phyloP scores from a whole-genome alignment of 2,329 filamentous ascomycete genomes.

The Elsinoe necatrix region DNA sequence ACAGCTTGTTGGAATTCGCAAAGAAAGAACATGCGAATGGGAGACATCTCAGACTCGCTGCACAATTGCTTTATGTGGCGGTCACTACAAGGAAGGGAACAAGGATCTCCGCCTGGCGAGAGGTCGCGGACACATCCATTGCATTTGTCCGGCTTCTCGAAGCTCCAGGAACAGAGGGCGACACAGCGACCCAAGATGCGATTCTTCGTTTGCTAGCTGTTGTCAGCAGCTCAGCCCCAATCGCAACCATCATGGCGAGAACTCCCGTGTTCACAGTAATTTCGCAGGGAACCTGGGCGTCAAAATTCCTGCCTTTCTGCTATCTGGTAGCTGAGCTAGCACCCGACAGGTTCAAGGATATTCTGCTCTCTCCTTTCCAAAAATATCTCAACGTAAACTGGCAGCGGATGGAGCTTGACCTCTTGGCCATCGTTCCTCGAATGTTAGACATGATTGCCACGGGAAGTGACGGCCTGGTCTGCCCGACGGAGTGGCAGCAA shows the following conservation, averaged over 20 bases:
- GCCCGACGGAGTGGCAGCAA: slow-evolving; percentile 53
- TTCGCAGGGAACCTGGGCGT: slow-evolving; percentile 55
- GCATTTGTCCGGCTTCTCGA: slow-evolving; percentile 26
- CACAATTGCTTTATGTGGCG: slow-evolving; percentile 55
- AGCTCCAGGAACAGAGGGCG: slow-evolving; percentile 2
- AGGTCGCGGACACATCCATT: slow-evolving; percentile 44
- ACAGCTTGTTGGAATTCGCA: slow-evolving; percentile 50
- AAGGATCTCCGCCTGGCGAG: slow-evolving; percentile 64
- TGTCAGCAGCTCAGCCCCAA: slow-evolving; percentile 64
- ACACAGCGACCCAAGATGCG: slow-evolving; percentile 30
- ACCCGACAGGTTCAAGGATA: slow-evolving; percentile 61
- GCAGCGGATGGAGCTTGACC: slow-evolving; percentile 57
- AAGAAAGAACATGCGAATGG: slow-evolving; percentile 33
- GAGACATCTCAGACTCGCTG: slow-evolving; percentile 34
- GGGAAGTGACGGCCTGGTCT: slow-evolving; percentile 39
- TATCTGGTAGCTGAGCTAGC: slow-evolving; percentile 69
- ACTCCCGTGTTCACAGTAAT: slow-evolving; percentile 58
- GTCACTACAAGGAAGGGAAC: slow-evolving; percentile 74
- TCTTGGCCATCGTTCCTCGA: slow-evolving; percentile 60
- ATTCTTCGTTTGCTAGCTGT: slow-evolving; percentile 49
- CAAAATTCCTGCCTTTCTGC: slow-evolving; percentile 78
- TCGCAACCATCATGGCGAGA: slow-evolving; percentile 67
- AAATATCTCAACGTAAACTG: slow-evolving; percentile 72
- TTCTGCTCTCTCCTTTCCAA: slow-evolving; percentile 76
- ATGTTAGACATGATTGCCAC: slow-evolving; percentile 46